A percentile compares a stretch with the other conserved stretches of the same genome.
phyloP scores from a whole-genome alignment of 192 early-diverging fungal genomes.

The Mortierella hygrophila region DNA sequence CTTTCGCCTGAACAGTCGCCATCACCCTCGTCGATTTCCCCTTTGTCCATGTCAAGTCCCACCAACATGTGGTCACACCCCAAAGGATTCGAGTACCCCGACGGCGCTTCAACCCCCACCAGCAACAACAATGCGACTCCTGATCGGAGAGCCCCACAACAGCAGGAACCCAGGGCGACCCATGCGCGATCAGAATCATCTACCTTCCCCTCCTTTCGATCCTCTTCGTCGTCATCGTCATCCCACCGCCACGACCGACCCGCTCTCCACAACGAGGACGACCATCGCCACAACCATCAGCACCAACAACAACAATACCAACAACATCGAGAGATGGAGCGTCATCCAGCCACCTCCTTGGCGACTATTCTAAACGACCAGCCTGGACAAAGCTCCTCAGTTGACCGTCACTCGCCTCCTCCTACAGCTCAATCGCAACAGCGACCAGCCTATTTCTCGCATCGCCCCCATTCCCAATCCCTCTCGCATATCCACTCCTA shows the following conservation, averaged over 20 bases:
- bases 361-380: slow-evolving; percentile 17
- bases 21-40: slow-evolving; percentile 30
- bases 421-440: not conserved
- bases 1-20: slow-evolving; percentile 37
- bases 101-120: not conserved
- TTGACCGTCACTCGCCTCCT: slow-evolving; percentile 8
- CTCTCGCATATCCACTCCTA: slow-evolving; percentile 12
- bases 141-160: slow-evolving; percentile 4
- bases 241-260: slow-evolving; percentile 1
- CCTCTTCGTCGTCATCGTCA: not conserved
- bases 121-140: not conserved
- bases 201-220: slow-evolving; percentile 2
- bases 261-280: not conserved
- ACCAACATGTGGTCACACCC: slow-evolving; percentile 37
- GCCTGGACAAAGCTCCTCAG: not conserved
- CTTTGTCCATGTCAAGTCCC: slow-evolving; percentile 37
- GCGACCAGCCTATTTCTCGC: not conserved
- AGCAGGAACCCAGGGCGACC: not conserved
- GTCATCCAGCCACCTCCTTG: slow-evolving; percentile 16
- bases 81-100: slow-evolving; percentile 10
- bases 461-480: slow-evolving; percentile 11
- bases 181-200: slow-evolving; percentile 10
- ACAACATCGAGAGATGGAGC: slow-evolving; percentile 13
- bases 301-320: not conserved
- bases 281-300: not conserved